These are phyloP conservation scores for Paramyrothecium sp. DNA, from an alignment of 2,329 filamentous ascomycete species.

Conservation along the genomic window DNA sequence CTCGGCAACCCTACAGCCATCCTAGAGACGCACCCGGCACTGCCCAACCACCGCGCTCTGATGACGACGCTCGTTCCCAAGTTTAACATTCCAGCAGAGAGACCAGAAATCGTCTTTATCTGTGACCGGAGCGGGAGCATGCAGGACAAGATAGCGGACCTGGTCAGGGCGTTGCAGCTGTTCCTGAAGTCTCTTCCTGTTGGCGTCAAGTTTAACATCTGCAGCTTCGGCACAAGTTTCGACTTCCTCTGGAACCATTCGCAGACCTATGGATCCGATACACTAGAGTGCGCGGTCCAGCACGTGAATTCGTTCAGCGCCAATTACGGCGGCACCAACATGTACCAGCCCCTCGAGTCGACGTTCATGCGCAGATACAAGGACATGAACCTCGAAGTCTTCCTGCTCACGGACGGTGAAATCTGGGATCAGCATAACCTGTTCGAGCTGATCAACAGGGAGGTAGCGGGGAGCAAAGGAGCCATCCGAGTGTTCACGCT, in stretches of 20 bases:
- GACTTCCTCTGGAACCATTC: conserved; percentile 48
- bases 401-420: conserved; percentile 57
- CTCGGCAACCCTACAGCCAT: conserved; percentile 61
- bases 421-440: conserved; percentile 46
- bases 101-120: conserved; percentile 67
- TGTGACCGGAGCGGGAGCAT: conserved; percentile 72
- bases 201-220: conserved; percentile 68
- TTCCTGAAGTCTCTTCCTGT: conserved; percentile 66
- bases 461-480: conserved; percentile 36
- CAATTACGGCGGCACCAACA: conserved; percentile 54
- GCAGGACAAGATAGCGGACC: conserved; percentile 49
- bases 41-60: conserved; percentile 61
- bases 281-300: conserved; percentile 37
- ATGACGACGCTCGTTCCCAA: conserved; percentile 72
- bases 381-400: conserved; percentile 51
- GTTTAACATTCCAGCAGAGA: conserved; percentile 57
- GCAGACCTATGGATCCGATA: conserved; percentile 41
- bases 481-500: conserved; percentile 52
- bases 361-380: conserved; percentile 39
- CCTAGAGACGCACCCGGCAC: conserved; percentile 62
- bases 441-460: conserved; percentile 42
- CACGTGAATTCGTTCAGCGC: conserved; percentile 42
- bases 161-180: conserved; percentile 55
- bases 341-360: conserved; percentile 42
- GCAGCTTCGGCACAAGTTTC: conserved; percentile 56